Percentiles rank a stretch among this genome's conserved stretches.
Evolutionary conservation across 1,284 basidiomycete species (phyloP).

Genomic region (Earliella scabrosa): DNA sequence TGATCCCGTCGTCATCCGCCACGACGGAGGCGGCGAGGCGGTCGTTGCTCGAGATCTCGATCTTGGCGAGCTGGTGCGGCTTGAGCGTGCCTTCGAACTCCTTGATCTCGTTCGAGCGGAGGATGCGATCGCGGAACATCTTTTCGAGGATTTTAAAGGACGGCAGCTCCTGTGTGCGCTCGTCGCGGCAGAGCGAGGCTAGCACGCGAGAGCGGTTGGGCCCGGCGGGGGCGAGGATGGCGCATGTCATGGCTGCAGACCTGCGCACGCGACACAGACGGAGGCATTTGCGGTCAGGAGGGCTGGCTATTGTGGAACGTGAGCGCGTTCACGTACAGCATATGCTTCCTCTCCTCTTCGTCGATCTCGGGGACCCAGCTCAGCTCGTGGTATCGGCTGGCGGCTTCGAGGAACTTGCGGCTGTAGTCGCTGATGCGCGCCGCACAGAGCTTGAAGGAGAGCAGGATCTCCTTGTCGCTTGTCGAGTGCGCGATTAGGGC

Average conservation of each 20-base stretch:
- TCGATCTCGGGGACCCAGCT: slow-evolving; percentile 88
- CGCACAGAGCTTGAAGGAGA: slow-evolving; percentile 88
- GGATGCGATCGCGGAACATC: slow-evolving; percentile 97
- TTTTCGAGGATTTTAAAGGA: slow-evolving; percentile 93
- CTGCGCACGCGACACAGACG: slow-evolving; percentile 45
- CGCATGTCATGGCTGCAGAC: slow-evolving; percentile 91
- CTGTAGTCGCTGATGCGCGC: slow-evolving; percentile 93
- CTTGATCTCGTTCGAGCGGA: slow-evolving; percentile 87
- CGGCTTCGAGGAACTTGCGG: slow-evolving; percentile 94
- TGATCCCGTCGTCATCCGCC: slow-evolving; percentile 51
- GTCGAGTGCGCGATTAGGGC: slow-evolving; percentile 84
- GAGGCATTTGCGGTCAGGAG: too few relatives aligned
- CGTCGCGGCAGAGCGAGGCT: slow-evolving; percentile 92
- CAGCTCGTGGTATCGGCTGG: slow-evolving; percentile 92
- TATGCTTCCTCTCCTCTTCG: slow-evolving; percentile 86
- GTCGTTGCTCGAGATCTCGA: slow-evolving; percentile 82
- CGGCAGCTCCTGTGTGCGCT: slow-evolving; percentile 80
- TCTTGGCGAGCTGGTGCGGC: slow-evolving; percentile 91
- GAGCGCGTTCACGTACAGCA: slow-evolving; percentile 63
- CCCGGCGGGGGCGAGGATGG: slow-evolving; percentile 96
- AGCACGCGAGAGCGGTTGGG: slow-evolving; percentile 93
- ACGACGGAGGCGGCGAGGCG: slow-evolving; percentile 67
- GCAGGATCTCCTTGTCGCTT: slow-evolving; percentile 74
- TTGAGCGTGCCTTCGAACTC: slow-evolving; percentile 89
- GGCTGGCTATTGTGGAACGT: too few relatives aligned